Evolutionary conservation across 768 basidiomycete genomes (phyloP), one percentile per base, ranked within the genome.

Genomic region (Boletus speciosus): DNA sequence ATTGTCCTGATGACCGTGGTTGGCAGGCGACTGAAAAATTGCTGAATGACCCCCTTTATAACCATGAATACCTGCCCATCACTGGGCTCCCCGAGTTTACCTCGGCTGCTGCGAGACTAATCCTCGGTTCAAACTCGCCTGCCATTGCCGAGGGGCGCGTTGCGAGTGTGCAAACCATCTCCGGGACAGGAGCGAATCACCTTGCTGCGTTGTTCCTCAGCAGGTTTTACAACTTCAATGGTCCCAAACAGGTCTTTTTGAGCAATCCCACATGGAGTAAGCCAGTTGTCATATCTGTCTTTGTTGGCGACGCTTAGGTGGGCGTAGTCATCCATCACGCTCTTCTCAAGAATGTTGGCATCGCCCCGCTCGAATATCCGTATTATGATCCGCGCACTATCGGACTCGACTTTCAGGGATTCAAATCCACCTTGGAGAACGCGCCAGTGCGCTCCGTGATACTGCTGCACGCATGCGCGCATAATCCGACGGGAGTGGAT

Each of bases 401-500:
- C 63, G 90, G 86, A 12, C 79, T 98, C 38, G 91, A 95, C 66
- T 89, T 85, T 62, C 66, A 74, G 25, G 89, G 88, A 23, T 81
- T 94, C 65, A 70, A 86, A 47, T 70, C 70, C 15, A 62, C 82
- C 11, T 71, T 95, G 60, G 66, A 83, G 63, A 74, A 67, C 45
- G 92, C 92, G 1, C 84, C 89, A 6, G 72, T 78, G 11, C 82
- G 85, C 19, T 95, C 93, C 3, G 86, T 94, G 52, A 88, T 98
- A 73, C 74, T 99, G 58, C 73, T 99, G 39, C 95, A 98, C 66
- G 91, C 88, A 9, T 97, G 94, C 68, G 95, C 94, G 38, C 95
- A 98, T 72, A 98, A 98, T 68, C 95, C 94, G 8, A 98, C 96
- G 2, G 95, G 95, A 3, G 91, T 96, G 29, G 95, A 98, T 71